phyloP scores from a whole-genome alignment of 2,329 filamentous ascomycete species.

The Cladophialophora immunda region DNA sequence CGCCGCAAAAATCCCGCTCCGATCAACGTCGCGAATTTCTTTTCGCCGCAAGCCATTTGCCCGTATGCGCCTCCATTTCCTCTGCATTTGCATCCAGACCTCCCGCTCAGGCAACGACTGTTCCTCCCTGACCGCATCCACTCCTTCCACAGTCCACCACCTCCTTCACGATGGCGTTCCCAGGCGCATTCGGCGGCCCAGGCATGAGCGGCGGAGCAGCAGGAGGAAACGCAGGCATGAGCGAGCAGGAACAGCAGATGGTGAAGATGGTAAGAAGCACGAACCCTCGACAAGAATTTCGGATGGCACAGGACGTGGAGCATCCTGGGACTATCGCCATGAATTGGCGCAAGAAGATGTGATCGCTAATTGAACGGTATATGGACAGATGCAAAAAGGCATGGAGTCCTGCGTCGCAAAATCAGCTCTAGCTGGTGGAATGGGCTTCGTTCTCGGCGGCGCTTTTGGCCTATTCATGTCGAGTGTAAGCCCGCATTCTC shows the following conservation, averaged over 20 bases:
- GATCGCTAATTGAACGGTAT: constrained; percentile 9
- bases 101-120: not conserved
- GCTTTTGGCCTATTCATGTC: constrained; percentile 98
- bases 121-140: constrained; percentile 9
- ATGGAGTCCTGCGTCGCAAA: constrained; percentile 96
- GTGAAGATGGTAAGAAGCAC: constrained; percentile 52
- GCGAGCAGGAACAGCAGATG: constrained; percentile 58
- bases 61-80: constrained; percentile 1
- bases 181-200: constrained; percentile 25
- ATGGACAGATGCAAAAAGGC: constrained; percentile 73
- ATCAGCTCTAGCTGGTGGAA: constrained; percentile 85
- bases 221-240: constrained; percentile 48
- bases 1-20: constrained; percentile 25
- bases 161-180: constrained; percentile 25
- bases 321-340: not conserved
- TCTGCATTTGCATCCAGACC: not conserved
- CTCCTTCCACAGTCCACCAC: not conserved
- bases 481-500: constrained; percentile 59
- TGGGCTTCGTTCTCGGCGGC: constrained; percentile 93
- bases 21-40: constrained; percentile 6
- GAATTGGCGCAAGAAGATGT: not conserved
- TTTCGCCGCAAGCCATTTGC: not conserved
- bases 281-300: not conserved
- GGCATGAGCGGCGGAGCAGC: constrained; percentile 40
- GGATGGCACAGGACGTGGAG: not conserved